Evolutionary conservation across 495 filamentous ascomycete species (phyloP), one percentile per base, ranked within the genome.

Genomic region (Pyrenopolyporus hunteri): DNA sequence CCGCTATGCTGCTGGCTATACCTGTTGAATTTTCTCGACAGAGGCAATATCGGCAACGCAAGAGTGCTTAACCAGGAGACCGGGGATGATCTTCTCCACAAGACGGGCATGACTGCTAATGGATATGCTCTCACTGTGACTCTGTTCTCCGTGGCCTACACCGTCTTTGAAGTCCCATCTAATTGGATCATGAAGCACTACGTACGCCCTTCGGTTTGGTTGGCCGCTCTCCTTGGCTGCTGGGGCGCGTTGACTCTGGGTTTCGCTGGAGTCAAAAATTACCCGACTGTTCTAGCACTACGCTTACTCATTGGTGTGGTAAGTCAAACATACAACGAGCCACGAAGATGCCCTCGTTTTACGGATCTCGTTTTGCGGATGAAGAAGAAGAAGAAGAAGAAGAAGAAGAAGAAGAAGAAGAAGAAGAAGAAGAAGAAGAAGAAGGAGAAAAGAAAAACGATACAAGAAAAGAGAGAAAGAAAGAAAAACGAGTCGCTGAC

Each of bases 21-120:
- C 70, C 82, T 96, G 5, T 77, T 89, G 7, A 87, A 87, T 11
- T 96, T 95, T 68, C 81, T 96, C n/a, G 91, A 94, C 68, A 80
- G 91, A 42, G 82, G 83, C 7, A 91, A 89, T 69, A 89, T 93
- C 50, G 92, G 92, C 36, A 96, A 96, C 75, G 92, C 92, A 7
- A 91, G 89, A 66, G 83, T 96, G 17, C 31, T 68, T 1, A 68
- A 68, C 35, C 46, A 59, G 29, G 60, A 64, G 43, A 64, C 65
- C 1, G 56, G 57, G 2, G 57, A 68, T 13, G 57, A 59, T 36
- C 19, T 68, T 23, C 65, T 68, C 14, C 39, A 57, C 19, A 50
- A 26, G 25, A 64, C 65, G 3, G 56, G 51, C n/a, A 64, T 61
- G 60, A 54, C 56, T 6, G 26, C 50, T 26, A 60, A 44, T 3